Conservation (phyloP, 163 green algal species). For the Trebouxiophyceae sp. region DNA sequence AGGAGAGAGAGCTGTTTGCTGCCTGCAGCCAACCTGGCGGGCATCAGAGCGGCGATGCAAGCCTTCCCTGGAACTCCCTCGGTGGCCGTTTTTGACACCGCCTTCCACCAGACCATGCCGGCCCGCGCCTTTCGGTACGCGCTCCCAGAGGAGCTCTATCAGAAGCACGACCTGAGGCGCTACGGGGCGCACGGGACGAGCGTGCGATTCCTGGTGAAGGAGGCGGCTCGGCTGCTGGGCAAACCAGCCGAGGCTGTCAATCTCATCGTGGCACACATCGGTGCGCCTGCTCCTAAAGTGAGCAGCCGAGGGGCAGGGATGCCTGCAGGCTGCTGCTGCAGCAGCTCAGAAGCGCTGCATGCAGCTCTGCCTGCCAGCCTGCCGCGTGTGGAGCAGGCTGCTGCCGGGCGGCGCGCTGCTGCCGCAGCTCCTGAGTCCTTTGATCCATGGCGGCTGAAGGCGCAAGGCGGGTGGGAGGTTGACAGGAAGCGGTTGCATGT, state of each 20-base stretch:
- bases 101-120: constrained; percentile 84
- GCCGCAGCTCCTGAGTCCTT: no score
- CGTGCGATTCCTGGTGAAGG: constrained; percentile 53
- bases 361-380: no score
- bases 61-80: constrained; percentile 20
- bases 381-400: no score
- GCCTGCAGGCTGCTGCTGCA: no score
- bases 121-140: constrained; percentile 73
- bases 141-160: constrained; percentile 59
- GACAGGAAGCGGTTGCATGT: no score
- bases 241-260: constrained; percentile 54
- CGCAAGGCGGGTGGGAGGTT: no score
- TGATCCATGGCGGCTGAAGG: no score
- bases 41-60: constrained; percentile 32
- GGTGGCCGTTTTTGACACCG: constrained; percentile 6
- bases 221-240: constrained; percentile 56
- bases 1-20: no score
- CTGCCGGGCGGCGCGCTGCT: no score
- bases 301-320: constrained; percentile 5
- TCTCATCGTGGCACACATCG: constrained; percentile 80
- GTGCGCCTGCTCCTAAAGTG: constrained; percentile 17
- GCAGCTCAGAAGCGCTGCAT: no score
- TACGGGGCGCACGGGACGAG: constrained; percentile 87
- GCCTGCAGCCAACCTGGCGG: constrained; percentile 27
- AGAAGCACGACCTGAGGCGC: constrained; percentile 44